These are phyloP conservation scores for Starmera quercuum DNA, from an alignment of 805 yeast species.

Conservation along the genomic window DNA sequence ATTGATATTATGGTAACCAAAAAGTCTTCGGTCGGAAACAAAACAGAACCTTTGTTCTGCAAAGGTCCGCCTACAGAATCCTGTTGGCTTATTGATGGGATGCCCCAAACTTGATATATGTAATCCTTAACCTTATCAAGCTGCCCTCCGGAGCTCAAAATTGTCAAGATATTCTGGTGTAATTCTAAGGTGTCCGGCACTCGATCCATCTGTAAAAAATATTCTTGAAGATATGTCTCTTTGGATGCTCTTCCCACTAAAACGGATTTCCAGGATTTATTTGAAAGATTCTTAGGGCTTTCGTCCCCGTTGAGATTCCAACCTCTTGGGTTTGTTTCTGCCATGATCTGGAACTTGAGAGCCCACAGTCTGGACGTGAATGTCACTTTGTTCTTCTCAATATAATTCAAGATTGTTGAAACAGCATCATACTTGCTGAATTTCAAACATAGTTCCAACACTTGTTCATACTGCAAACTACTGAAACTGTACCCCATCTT, in stretches of 20 bases:
- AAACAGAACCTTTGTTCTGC: background rate
- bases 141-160: background rate
- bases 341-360: background rate
- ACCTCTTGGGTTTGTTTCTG: background rate
- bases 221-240: background rate
- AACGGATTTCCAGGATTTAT: background rate
- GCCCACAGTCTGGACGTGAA: background rate
- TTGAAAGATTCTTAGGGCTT: background rate
- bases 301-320: background rate
- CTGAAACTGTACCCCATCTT: background rate
- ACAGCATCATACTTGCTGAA: background rate
- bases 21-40: background rate
- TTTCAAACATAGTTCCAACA: background rate
- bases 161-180: background rate
- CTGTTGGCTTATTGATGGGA: background rate
- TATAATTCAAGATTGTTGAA: background rate
- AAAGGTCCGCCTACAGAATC: background rate
- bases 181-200: background rate
- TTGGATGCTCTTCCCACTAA: background rate
- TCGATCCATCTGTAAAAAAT: background rate
- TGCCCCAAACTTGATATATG: background rate
- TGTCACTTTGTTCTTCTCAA: background rate
- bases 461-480: background rate
- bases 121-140: background rate
- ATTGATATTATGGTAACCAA: background rate